phyloP scores from a whole-genome alignment of 768 basidiomycete genomes.

The Suillus tomentosus region DNA sequence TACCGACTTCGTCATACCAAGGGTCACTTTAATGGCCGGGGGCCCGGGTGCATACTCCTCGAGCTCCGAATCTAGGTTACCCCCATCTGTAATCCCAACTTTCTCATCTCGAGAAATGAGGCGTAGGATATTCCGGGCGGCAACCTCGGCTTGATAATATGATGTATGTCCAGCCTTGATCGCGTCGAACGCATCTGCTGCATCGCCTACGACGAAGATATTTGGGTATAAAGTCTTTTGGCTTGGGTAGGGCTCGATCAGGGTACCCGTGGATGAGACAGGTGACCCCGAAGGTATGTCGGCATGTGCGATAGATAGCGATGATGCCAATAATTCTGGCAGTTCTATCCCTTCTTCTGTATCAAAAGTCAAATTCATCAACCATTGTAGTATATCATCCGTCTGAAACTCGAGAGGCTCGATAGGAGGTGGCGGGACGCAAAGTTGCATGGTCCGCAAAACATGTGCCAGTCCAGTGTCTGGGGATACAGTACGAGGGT shows the following conservation, averaged over 20 bases:
- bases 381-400: background rate
- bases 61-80: conserved; percentile 22
- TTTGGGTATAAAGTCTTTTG: conserved; percentile 44
- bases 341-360: background rate
- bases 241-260: conserved; percentile 11
- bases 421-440: conserved; percentile 7
- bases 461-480: conserved; percentile 46
- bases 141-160: conserved; percentile 52
- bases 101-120: conserved; percentile 38
- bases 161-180: conserved; percentile 61
- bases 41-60: conserved; percentile 47
- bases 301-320: background rate
- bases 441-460: conserved; percentile 49
- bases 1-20: conserved; percentile 54
- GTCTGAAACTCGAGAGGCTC: background rate
- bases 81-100: background rate
- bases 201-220: conserved; percentile 64
- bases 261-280: conserved; percentile 16
- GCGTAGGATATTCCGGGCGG: conserved; percentile 52
- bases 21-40: conserved; percentile 63
- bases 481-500: conserved; percentile 42
- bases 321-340: too few species aligned
- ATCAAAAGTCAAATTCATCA: background rate
- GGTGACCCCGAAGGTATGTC: background rate
- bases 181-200: conserved; percentile 66